Base-by-base conservation (phyloP, 345 rosid genomes). In the Trapa incisa region DNA sequence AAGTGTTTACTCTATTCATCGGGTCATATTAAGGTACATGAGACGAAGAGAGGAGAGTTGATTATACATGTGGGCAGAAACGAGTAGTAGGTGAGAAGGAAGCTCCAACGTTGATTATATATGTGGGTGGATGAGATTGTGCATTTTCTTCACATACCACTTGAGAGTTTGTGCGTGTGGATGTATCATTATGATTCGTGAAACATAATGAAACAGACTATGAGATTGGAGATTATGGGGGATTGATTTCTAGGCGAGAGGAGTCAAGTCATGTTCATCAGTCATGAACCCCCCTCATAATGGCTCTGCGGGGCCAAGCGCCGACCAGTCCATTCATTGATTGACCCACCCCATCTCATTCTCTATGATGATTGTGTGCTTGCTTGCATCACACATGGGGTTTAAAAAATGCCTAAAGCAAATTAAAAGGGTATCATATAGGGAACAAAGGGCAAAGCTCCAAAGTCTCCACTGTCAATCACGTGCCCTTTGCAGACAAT, bases 401-500 rank as follows among this genome's bases (percentile, higher is more conserved):
- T 22, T 22, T 22, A 22, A 22, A 22, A 22, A 22, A 22, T 16
- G 2, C 63, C 29, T 3, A 57, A 57, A 22, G 61, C 35, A 37
- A 57, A 13, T 8, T 3, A 8, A 41, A 22, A 50, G 33, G 35
- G 63, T 58, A 58, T 58, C 22, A 5, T 5, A 71, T 57, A 64
- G 54, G 69, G 67, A 76, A 80, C 85, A 80, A 80, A 72, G 60
- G 71, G 77, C 78, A 82, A 85, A 73, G 79, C 77, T 82, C 78
- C 94, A 83, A 84, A 54, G 56, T 16, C 68, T 64, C 48, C 37
- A 63, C 64, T 73, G 82, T 66, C 86, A 74, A 76, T 82, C 87
- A 85, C 82, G 73, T 82, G 82, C 74, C 39, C 47, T 70, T 22
- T 72, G 65, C 66, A 66, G 53, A 64, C 32, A 65, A 14, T 33